phyloP scores from a whole-genome alignment of 2,329 filamentous ascomycete genomes.

The Anthostomella pinea region DNA sequence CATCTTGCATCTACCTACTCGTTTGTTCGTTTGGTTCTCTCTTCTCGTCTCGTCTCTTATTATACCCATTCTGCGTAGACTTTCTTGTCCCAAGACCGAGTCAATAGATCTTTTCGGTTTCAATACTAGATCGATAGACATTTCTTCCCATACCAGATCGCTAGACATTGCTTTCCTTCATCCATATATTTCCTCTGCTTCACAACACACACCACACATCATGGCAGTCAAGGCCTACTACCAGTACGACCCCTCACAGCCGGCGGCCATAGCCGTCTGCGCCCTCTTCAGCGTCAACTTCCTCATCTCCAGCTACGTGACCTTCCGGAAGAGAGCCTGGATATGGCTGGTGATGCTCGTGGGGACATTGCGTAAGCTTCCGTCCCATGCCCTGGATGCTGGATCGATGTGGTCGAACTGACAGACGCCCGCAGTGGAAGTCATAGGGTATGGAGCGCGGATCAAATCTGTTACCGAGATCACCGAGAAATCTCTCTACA shows the following conservation, averaged over 20 bases:
- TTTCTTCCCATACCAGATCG: too few relatives aligned
- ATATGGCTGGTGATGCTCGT: conserved; percentile 31
- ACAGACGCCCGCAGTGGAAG: conserved; percentile 31
- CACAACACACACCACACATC: too few relatives aligned
- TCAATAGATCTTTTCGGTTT: too few relatives aligned
- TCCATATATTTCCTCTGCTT: too few relatives aligned
- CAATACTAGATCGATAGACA: too few relatives aligned
- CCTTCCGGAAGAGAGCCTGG: conserved; percentile 27
- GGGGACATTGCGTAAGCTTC: conserved; percentile 24
- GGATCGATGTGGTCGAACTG: too few relatives aligned
- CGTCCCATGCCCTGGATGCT: neutral
- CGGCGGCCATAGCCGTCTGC: conserved; percentile 24
- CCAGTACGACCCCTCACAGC: conserved; percentile 24
- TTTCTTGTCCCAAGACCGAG: too few relatives aligned
- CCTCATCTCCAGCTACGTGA: conserved; percentile 23
- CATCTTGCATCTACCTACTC: too few relatives aligned
- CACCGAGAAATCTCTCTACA: conserved; percentile 24
- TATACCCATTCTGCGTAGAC: too few relatives aligned
- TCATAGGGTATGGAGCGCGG: conserved; percentile 35
- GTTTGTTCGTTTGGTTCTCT: too few relatives aligned
- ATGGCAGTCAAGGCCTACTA: conserved; percentile 16
- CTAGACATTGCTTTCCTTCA: too few relatives aligned
- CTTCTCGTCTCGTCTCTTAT: too few relatives aligned
- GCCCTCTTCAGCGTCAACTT: conserved; percentile 27
- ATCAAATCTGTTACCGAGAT: conserved; percentile 29